Evolutionary conservation across 345 rosid genomes (phyloP).

Genomic region (Eucalyptus rudis): DNA sequence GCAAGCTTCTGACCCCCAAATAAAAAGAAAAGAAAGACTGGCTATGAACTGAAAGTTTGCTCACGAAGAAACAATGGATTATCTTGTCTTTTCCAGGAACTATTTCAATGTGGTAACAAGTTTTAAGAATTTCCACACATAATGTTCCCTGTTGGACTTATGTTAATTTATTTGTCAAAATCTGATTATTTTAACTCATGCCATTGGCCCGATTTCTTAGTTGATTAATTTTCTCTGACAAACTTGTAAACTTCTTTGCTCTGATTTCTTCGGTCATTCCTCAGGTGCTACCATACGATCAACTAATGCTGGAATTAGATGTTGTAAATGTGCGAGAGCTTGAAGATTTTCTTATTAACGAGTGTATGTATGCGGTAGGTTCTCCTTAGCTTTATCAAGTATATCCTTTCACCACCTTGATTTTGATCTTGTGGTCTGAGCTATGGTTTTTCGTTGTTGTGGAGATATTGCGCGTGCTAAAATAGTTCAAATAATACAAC

Average conservation of each 20-base stretch:
- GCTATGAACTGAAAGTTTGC: background rate
- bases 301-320: conserved; percentile 82
- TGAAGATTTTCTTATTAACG: conserved; percentile 96
- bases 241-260: background rate
- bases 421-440: background rate
- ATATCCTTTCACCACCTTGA: background rate
- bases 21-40: background rate
- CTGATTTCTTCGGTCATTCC: background rate
- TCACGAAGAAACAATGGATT: background rate
- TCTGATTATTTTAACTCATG: background rate
- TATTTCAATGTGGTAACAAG: background rate
- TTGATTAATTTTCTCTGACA: background rate
- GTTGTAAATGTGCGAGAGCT: conserved; percentile 91
- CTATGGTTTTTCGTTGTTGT: background rate
- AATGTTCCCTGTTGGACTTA: background rate
- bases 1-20: background rate
- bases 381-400: background rate
- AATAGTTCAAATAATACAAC: background rate
- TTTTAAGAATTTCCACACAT: background rate
- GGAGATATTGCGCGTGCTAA: background rate
- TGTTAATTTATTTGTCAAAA: background rate
- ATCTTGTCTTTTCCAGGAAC: background rate
- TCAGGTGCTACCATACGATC: conserved; percentile 80
- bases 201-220: background rate
- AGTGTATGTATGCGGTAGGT: conserved; percentile 93